Evolutionary conservation across 2,329 filamentous ascomycete genomes (phyloP).

Genomic region (Claviceps fusiformis): DNA sequence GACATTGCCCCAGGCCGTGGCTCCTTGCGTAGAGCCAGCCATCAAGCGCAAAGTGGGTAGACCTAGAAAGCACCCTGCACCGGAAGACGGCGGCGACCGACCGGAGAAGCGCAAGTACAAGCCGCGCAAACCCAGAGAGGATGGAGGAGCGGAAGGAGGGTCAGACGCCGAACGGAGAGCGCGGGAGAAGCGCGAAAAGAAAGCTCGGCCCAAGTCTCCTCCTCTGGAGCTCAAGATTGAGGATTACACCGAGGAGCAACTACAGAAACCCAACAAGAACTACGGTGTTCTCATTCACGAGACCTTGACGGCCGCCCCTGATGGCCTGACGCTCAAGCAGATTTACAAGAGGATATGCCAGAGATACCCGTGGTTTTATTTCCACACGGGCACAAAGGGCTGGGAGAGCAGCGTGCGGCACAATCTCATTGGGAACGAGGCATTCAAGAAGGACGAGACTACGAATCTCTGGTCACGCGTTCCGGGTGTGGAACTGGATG

Average conservation of each 20-base stretch:
- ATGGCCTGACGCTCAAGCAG: conserved; percentile 45
- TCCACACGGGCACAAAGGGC: conserved; percentile 47
- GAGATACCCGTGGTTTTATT: conserved; percentile 46
- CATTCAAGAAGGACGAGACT: conserved; percentile 44
- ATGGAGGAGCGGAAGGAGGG: conserved; percentile 41
- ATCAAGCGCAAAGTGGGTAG: conserved; percentile 53
- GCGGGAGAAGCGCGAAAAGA: conserved; percentile 47
- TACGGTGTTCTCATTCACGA: conserved; percentile 49
- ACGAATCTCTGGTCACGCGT: conserved; percentile 45
- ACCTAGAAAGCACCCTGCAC: conserved; percentile 48
- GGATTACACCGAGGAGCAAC: conserved; percentile 43
- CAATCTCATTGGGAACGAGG: conserved; percentile 48
- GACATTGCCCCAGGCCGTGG: conserved; percentile 29
- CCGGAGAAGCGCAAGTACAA: conserved; percentile 55
- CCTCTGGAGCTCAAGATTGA: conserved; percentile 40
- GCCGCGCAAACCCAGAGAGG: conserved; percentile 44
- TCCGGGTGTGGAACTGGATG: conserved; percentile 43
- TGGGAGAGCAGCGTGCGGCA: conserved; percentile 54
- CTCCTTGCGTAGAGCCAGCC: conserved; percentile 32
- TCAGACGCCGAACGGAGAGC: conserved; percentile 42
- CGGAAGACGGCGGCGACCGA: conserved; percentile 38
- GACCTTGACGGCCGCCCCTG: conserved; percentile 38
- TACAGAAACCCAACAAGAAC: conserved; percentile 49
- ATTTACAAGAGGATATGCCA: conserved; percentile 49
- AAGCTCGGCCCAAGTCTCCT: conserved; percentile 44